A percentile compares a stretch with the other conserved stretches of the same genome.
Conservation (phyloP, 495 filamentous ascomycete species). For the Daldinia vernicosa region DNA sequence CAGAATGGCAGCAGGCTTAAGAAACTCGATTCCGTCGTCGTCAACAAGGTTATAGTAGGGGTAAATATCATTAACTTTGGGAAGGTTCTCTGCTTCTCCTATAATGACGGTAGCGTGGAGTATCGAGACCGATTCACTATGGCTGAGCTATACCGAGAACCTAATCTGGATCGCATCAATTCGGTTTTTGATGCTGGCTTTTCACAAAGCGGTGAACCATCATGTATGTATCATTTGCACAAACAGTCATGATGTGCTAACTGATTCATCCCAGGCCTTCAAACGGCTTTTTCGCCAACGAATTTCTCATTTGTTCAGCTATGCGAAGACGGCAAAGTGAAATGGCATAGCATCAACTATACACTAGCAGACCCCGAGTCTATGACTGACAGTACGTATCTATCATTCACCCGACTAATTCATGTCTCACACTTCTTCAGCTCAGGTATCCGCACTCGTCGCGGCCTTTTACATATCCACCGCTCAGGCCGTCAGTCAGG, state of each 20-base stretch:
- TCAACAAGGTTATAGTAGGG: slow-evolving; percentile 74
- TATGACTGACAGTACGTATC: slow-evolving; percentile 55
- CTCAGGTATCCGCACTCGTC: slow-evolving; percentile 62
- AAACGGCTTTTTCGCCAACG: slow-evolving; percentile 78
- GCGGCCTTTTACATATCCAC: slow-evolving; percentile 69
- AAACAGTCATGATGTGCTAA: slow-evolving; percentile 22
- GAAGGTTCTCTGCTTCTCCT: slow-evolving; percentile 71
- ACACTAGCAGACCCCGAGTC: slow-evolving; percentile 51
- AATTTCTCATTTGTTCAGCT: slow-evolving; percentile 71
- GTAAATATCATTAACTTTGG: slow-evolving; percentile 71
- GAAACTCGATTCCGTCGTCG: slow-evolving; percentile 68
- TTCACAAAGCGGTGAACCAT: slow-evolving; percentile 32
- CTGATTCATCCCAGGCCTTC: slow-evolving; percentile 59
- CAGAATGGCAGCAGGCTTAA: slow-evolving; percentile 70
- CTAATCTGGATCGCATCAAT: slow-evolving; percentile 66
- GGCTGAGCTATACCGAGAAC: slow-evolving; percentile 67
- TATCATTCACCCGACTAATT: slow-evolving; percentile 1
- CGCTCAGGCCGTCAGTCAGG: slow-evolving; percentile 46
- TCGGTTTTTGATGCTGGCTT: slow-evolving; percentile 42
- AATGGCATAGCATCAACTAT: slow-evolving; percentile 70
- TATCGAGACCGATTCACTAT: slow-evolving; percentile 79
- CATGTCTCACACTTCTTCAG: slow-evolving; percentile 42
- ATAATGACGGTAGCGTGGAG: slow-evolving; percentile 79
- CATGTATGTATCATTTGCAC: slow-evolving; percentile 35
- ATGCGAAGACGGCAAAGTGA: slow-evolving; percentile 70